Base-by-base conservation (phyloP, 352 stramenopile genomes). In the Globisporangium parvum region DNA sequence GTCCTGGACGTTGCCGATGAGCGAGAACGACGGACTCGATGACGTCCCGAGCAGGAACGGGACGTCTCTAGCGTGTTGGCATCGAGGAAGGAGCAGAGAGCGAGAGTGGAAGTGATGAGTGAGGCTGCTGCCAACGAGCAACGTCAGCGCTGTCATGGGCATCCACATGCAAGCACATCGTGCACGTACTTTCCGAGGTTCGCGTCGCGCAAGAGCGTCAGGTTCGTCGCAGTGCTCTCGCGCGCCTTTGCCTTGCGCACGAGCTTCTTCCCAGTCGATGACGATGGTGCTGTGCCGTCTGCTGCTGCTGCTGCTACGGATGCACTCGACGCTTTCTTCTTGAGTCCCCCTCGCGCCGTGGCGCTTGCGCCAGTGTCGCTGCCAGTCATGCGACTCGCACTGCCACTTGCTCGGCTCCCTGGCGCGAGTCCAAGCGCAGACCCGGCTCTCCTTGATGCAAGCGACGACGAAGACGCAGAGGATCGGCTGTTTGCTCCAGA, bases 1-100 rank as follows among this genome's bases (percentile, higher is more conserved):
- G 35, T 89, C 77, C 51, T 91, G 81, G 23, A 84, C 68, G 55
- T 79, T 88, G 26, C 77, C 77, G 46, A 88, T 85, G 18, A 91
- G 60, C 10, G 78, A 89, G 61, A 88, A 86, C 28, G 81, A 89
- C 55, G 61, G 66, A 52, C 73, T 69, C 14, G 74, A 65, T 0
- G 76, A 83, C 44, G 66, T 83, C 1, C 79, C 78, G 0, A 87
- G 63, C 23, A 91, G 63, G 52, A 91, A 91, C 18, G 79, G 79
- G 18, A 88, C 75, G 9, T 87, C 69, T 50, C 77, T 88, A 55
- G 14, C 26, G 28, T 45, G 5, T 59, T 14, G 17, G 24, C 6
- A 4, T 10, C 10, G 31, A n/a, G 20, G 3, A 17, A n/a, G 6
- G 15, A 35, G 28, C 47, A 52, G 28, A 20, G 14, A 26, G 8